Evolutionary conservation across 805 yeast genomes (phyloP), one percentile per base, ranked within the genome.

Genomic region (Candida silvatica): DNA sequence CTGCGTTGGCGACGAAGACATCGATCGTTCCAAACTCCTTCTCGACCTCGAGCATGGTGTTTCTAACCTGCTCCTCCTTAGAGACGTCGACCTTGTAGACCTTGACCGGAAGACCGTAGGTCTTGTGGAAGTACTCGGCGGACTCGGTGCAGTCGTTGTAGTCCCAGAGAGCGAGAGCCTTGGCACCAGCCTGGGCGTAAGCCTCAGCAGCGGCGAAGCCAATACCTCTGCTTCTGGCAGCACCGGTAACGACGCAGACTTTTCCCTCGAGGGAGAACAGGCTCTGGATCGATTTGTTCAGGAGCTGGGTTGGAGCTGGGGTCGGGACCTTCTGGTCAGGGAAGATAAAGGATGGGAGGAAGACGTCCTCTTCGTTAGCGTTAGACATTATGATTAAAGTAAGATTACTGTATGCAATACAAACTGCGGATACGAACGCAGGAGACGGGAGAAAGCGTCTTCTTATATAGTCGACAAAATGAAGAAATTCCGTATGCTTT

Each of bases 1-100:
- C 95, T 11, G 95, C 95, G 56, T 86, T 86, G 48, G 94, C 94
- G 31, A 86, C 92, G 49, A 83, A 80, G 19, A 84, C 63, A 57
- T 86, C 95, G 45, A 86, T 74, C 41, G 74, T 73, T 20, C 90
- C 92, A 54, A 86, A 85, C 51, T 64, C 67, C 5, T 35, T 35
- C 31, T 53, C 65, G 26, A 59, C 57, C 41, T 51, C 52, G 34
- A 36, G 37, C 14, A 61, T 41, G 15, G 55, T 50, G 22, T 43
- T 48, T 35, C 55, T 57, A 31, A 63, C 67, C 23, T 51, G 50
- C 20, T 54, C 51, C 11, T 52, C 48, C 24, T 56, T 49, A n/a
- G 66, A 52, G 31, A 64, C 64, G 36, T 63, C 59, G 40, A 62
- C 63, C 59, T 29, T 39, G 39, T 53, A 49, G 6, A 51, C 43